Evolutionary conservation across 1,284 basidiomycete genomes (phyloP).

Genomic region (Moniliella sp.): DNA sequence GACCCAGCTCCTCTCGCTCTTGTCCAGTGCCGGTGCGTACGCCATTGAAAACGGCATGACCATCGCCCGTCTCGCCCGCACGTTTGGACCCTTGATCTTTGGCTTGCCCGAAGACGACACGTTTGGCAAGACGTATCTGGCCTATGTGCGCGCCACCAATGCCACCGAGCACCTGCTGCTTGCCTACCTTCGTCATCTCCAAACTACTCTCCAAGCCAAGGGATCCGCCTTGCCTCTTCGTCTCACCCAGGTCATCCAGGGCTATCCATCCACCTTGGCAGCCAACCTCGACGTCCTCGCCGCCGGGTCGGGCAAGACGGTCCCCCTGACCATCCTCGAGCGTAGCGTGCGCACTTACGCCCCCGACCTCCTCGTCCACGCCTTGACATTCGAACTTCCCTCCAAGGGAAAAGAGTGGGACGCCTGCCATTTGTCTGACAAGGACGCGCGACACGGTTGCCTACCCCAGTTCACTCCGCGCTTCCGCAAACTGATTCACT

Average conservation of each 20-base stretch:
- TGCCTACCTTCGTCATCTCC: conserved; percentile 22
- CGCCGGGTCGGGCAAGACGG: conserved; percentile 8
- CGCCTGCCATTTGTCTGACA: conserved; percentile 9
- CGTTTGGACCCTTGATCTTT: conserved; percentile 24
- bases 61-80: conserved; percentile 17
- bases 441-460: conserved; percentile 8
- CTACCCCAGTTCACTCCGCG: conserved; percentile 23
- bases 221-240: conserved; percentile 11
- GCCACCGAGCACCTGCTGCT: conserved; percentile 28
- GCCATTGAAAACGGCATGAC: conserved; percentile 31
- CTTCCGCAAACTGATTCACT: conserved; percentile 27
- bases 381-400: conserved; percentile 13
- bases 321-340: conserved; percentile 26
- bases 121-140: conserved; percentile 25
- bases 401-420: conserved; percentile 14
- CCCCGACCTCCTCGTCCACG: conserved; percentile 19
- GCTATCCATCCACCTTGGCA: conserved; percentile 20
- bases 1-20: conserved; percentile 19
- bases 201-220: conserved; percentile 12
- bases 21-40: conserved; percentile 23
- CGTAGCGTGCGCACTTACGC: conserved; percentile 21
- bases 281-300: conserved; percentile 9
- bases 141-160: conserved; percentile 22
- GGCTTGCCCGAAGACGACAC: conserved; percentile 30
- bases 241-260: conserved; percentile 15